Conservation (phyloP, 106 monocot species). For the Iris macrosiphon region DNA sequence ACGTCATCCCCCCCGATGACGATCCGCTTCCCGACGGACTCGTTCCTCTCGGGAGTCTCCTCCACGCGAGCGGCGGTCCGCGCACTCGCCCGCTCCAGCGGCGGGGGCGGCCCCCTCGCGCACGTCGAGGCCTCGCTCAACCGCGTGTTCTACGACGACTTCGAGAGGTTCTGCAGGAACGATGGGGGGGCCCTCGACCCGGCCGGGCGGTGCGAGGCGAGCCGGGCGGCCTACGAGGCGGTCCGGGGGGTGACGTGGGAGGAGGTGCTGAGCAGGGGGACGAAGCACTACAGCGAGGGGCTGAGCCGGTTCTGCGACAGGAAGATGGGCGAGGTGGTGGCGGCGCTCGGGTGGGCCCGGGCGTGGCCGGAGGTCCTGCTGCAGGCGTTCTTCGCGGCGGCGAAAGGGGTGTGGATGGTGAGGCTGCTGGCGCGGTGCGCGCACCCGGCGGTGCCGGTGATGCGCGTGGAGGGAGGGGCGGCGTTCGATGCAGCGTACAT, state of each 20-base stretch:
- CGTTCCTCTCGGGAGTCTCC: slow-evolving; percentile 47
- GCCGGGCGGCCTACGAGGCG: slow-evolving; percentile 25
- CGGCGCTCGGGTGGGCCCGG: slow-evolving; percentile 32
- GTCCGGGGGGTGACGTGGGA: slow-evolving; percentile 65
- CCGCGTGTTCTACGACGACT: slow-evolving; percentile 62
- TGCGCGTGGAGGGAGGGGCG: slow-evolving; percentile 47
- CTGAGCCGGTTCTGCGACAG: slow-evolving; percentile 85
- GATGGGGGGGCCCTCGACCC: slow-evolving; percentile 38
- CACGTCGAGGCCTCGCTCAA: slow-evolving; percentile 60
- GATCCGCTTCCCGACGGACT: slow-evolving; percentile 14
- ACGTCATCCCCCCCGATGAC: too few relatives aligned
- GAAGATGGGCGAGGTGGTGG: slow-evolving; percentile 79
- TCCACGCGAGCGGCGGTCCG: slow-evolving; percentile 50
- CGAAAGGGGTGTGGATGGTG: slow-evolving; percentile 70
- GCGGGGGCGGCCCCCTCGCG: slow-evolving; percentile 18
- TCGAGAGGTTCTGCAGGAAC: slow-evolving; percentile 31
- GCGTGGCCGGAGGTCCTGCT: slow-evolving; percentile 78
- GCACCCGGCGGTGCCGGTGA: slow-evolving; percentile 52
- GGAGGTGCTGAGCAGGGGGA: slow-evolving; percentile 70
- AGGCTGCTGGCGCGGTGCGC: slow-evolving; percentile 58
- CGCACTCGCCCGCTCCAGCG: slow-evolving; percentile 44
- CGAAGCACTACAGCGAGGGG: slow-evolving; percentile 69
- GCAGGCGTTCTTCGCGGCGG: slow-evolving; percentile 82
- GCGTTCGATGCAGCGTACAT: slow-evolving; percentile 64
- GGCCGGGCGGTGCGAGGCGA: slow-evolving; percentile 30